Evolutionary conservation across 192 early-diverging fungal genomes (phyloP), one percentile per base, ranked within the genome.

Genomic region (Linnemannia schmuckeri): DNA sequence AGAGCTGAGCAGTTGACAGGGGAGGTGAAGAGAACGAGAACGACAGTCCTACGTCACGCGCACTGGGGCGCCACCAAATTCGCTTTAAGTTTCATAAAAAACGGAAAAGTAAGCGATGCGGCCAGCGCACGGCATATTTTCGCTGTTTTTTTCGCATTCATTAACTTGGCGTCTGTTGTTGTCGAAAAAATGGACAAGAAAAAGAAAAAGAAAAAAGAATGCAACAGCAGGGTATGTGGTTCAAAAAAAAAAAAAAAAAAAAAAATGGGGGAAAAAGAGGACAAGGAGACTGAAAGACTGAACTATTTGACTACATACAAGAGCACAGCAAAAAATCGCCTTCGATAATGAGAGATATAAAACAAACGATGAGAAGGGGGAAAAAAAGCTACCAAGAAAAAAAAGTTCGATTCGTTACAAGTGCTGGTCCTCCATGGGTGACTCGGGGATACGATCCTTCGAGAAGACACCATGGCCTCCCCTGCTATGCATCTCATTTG

Each of bases 361-460:
- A 27, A 66, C 61, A 66, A 61, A 15, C 10, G 27, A 27, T 27
- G 57, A n/a, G 8, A 61, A 30, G n/a, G n/a, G n/a, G n/a, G 9
- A 8, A 61, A 61, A 27, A 0, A 61, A 27, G 8, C 0, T 5
- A 54, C 15, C 18, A 15, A 66, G 61, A 33, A 63, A 13, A 66
- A 66, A 15, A 66, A 13, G 1, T 4, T 15, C 30, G 15, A 24
- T 66, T 66, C 61, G 33, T 15, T 66, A 30, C 61, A 66, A 66
- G 33, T 82, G 80, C 30, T 83, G 76, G 38, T 83, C 82, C 41
- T 83, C 82, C 76, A 82, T 82, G 17, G 49, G 75, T 1, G 81
- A 82, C 66, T 83, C 82, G 13, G 82, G 82, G 40, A 84, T 84
- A 30, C 82, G 82, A 41, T 84, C 82, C 47, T 77, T 83, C 13